Evolutionary conservation across 1,284 basidiomycete genomes (phyloP), one percentile per base, ranked within the genome.

Genomic region (Nidula niveotomentosa): DNA sequence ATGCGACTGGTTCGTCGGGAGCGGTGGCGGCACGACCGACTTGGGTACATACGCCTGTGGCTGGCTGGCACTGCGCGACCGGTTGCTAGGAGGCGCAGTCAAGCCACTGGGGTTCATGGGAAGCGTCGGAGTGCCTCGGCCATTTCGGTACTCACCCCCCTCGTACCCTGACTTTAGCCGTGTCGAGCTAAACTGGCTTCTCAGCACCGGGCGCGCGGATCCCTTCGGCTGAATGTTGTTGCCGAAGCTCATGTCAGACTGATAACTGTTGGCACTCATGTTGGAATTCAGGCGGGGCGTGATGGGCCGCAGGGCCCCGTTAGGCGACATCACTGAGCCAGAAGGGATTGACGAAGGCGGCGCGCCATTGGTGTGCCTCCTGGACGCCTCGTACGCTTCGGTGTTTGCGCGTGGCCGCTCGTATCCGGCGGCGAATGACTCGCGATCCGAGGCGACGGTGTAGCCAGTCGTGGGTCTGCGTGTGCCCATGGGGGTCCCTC

Each of bases 21-120:
- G 75, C 17, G 85, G 81, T 33, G 90, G 86, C 1, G 81, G 81
- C 0, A 76, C 74, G 44, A 74, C 74, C n/a, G 68, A 54, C 62
- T 80, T 80, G 15, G 82, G 81, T 17, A 83, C 69, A 65, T 91
- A 92, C 23, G 83, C 84, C 45, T 72, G 83, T 1, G 90, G 90
- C 62, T 91, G 88, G 66, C 90, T 92, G 9, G 83, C 81, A 64
- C 90, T 92, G 53, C 90, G 79, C 36, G 85, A 86, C 51, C 90
- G 83, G 61, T 59, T 79, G 36, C 76, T 69, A 15, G 75, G 68
- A 15, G 70, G 65, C 37, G 70, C 61, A 35, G 47, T 52, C 9
- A 53, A 43, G 10, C 15, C 30, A 30, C 18, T 53, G 9, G 51
- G 48, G 34, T 34, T 58, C 47, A 47, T 43, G 49, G 64, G 10